Evolutionary conservation across 192 early-diverging fungal species (phyloP).

Genomic region (Coemansia sp.): DNA sequence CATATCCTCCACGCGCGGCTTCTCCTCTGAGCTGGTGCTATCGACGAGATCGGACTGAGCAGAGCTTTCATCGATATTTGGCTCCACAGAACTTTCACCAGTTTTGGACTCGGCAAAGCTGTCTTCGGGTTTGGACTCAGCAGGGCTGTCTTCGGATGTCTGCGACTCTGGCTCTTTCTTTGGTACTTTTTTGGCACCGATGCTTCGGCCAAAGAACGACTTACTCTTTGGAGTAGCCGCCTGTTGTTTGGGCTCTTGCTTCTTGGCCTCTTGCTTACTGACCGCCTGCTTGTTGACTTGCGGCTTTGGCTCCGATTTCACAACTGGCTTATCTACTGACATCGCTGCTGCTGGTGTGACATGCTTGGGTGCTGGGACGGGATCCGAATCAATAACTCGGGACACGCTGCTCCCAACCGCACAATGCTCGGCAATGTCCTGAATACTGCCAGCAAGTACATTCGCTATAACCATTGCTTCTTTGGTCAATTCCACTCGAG

Average conservation of each 20-base stretch:
- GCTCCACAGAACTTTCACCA: background rate
- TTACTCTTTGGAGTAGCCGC: constrained; percentile 3
- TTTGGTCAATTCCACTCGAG: constrained; percentile 3
- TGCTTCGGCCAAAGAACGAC: constrained; percentile 41
- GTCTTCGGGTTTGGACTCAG: background rate
- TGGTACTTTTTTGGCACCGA: constrained; percentile 4
- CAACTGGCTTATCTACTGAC: background rate
- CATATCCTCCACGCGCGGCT: constrained; percentile 48
- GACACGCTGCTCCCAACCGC: constrained; percentile 35
- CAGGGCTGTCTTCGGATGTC: background rate
- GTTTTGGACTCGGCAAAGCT: background rate
- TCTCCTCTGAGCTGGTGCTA: background rate
- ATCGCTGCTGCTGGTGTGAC: background rate
- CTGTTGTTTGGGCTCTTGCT: background rate
- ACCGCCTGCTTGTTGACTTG: background rate
- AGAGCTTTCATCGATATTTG: background rate
- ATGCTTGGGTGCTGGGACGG: background rate
- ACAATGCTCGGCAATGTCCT: constrained; percentile 29
- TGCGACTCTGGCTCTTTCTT: background rate
- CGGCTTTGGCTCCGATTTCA: background rate
- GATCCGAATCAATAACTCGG: background rate
- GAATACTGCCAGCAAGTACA: constrained; percentile 27
- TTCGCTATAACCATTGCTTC: constrained; percentile 34
- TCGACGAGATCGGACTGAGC: constrained; percentile 2
- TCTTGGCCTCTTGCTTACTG: background rate